phyloP scores from a whole-genome alignment of 2,329 filamentous ascomycete species.

The Scortechinia acanthostroma region DNA sequence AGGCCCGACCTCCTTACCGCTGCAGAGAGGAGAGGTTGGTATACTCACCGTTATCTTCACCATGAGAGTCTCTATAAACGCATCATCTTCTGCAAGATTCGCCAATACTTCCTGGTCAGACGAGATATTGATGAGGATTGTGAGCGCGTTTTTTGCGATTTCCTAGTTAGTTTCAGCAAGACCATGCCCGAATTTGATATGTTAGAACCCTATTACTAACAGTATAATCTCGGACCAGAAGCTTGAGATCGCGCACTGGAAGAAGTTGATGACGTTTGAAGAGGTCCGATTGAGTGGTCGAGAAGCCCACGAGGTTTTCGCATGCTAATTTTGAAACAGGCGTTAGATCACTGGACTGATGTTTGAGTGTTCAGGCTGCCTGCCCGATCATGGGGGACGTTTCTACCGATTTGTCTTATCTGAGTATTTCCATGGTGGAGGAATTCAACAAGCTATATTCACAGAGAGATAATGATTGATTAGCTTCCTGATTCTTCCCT shows the following conservation, averaged over 20 bases:
- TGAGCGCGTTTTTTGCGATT: conserved; percentile 67
- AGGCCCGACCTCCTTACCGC: not conserved
- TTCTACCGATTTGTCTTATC: conserved; percentile 52
- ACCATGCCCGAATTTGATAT: not conserved
- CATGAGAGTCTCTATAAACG: conserved; percentile 55
- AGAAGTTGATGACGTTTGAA: conserved; percentile 62
- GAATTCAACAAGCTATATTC: conserved; percentile 56
- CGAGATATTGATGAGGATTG: conserved; percentile 62
- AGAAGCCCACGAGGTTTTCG: conserved; percentile 62
- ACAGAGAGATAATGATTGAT: no score
- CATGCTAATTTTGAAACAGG: conserved; percentile 22
- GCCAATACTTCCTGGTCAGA: conserved; percentile 54
- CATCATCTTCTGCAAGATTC: conserved; percentile 51
- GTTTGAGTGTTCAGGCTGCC: no score
- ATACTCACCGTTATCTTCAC: conserved; percentile 50
- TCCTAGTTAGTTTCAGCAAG: conserved; percentile 27
- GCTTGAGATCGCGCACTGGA: conserved; percentile 63
- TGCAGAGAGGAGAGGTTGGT: no score
- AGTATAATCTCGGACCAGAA: conserved; percentile 61
- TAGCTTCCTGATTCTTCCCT: no score
- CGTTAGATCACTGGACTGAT: not conserved
- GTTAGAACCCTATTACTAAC: conserved; percentile 26
- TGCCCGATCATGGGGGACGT: no score
- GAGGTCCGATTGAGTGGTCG: conserved; percentile 44
- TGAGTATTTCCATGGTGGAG: conserved; percentile 69